phyloP scores from a whole-genome alignment of 1,284 basidiomycete species.

The Lignosus rhinocerotis region DNA sequence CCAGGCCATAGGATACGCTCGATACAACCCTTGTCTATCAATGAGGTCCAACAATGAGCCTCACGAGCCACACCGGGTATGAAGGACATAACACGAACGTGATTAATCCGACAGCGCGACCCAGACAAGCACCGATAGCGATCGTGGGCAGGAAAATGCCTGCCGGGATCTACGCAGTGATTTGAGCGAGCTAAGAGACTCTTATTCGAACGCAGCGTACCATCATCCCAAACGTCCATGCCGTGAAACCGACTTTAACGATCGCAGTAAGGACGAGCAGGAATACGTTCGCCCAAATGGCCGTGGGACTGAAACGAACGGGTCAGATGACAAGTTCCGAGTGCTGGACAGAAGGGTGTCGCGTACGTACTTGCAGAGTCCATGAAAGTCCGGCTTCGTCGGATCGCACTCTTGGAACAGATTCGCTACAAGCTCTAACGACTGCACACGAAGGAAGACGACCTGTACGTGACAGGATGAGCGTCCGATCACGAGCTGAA shows the following conservation, averaged over 20 bases:
- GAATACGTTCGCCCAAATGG: constrained; percentile 67
- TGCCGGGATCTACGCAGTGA: constrained; percentile 54
- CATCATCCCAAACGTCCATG: constrained; percentile 80
- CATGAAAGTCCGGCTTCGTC: constrained; percentile 65
- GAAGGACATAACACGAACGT: constrained; percentile 44
- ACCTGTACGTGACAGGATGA: constrained; percentile 14
- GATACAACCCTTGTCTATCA: constrained; percentile 62
- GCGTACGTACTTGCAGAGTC: constrained; percentile 66
- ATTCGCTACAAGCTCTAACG: constrained; percentile 70
- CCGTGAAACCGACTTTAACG: constrained; percentile 62
- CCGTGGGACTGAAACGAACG: constrained; percentile 48
- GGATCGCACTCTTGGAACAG: constrained; percentile 74
- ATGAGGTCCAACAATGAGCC: not conserved
- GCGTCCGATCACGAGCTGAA: not conserved
- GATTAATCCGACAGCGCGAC: constrained; percentile 67
- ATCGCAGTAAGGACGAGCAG: constrained; percentile 60
- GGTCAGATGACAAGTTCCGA: not conserved
- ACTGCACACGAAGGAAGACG: constrained; percentile 55
- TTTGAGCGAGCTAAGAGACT: not conserved
- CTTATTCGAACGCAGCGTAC: constrained; percentile 36
- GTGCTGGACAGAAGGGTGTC: not conserved
- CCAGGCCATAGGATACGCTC: constrained; percentile 62
- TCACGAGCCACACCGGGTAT: not conserved
- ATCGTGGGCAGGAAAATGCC: constrained; percentile 78
- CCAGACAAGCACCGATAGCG: constrained; percentile 69